phyloP scores from a whole-genome alignment of 2,329 filamentous ascomycete species.

The Colletotrichum sublineola region DNA sequence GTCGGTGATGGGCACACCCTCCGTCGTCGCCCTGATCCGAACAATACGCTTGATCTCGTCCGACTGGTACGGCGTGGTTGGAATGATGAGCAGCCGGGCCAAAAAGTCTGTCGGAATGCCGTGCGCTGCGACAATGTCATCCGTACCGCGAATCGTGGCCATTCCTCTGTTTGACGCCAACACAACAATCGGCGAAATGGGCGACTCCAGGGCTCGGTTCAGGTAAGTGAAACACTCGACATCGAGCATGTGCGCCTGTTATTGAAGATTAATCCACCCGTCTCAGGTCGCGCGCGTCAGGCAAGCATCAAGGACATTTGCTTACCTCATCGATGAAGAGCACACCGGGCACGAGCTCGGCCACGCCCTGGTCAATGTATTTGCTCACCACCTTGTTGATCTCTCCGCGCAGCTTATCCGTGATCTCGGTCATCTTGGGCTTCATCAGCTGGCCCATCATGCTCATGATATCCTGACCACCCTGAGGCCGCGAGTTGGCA shows the following conservation, averaged over 20 bases:
- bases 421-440: constrained; percentile 99
- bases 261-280: constrained; percentile 40
- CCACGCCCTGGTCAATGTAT: constrained; percentile 98
- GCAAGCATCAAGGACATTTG: constrained; percentile 26
- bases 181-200: constrained; percentile 96
- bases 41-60: constrained; percentile 96
- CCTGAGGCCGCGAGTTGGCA: constrained; percentile 94
- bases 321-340: constrained; percentile 97
- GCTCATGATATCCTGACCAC: constrained; percentile 99
- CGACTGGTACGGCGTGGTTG: constrained; percentile 88
- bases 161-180: constrained; percentile 96
- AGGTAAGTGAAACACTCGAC: constrained; percentile 99
- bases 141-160: constrained; percentile 90
- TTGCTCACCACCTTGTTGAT: constrained; percentile 99
- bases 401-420: constrained; percentile 93
- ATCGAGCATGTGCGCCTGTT: constrained; percentile 97
- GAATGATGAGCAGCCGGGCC: constrained; percentile 93
- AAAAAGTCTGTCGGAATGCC: constrained; percentile 95
- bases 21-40: constrained; percentile 83
- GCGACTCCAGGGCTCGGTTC: constrained; percentile 95
- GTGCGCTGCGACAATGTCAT: constrained; percentile 86
- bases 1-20: constrained; percentile 83
- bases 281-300: constrained; percentile 29
- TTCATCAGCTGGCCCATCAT: constrained; percentile 99
- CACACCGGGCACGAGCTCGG: constrained; percentile 97